Percentiles rank a stretch among this genome's conserved stretches.
Evolutionary conservation across 768 basidiomycete genomes (phyloP).

Genomic region (Tubosaeta brunneosetosa): DNA sequence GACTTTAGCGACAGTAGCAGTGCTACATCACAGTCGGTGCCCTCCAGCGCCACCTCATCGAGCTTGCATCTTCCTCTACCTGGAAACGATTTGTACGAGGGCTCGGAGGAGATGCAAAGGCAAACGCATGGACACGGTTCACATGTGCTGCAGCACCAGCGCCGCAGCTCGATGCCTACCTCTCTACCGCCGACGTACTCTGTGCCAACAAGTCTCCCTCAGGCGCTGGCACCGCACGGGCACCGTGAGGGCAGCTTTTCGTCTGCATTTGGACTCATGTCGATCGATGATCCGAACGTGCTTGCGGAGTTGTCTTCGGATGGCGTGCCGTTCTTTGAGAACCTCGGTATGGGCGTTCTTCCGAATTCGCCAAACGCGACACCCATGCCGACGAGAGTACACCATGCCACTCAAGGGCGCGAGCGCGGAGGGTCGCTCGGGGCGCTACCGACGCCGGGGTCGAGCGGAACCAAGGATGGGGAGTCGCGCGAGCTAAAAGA

Average conservation of each 20-base stretch:
- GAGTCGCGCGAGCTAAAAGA: conserved; percentile 54
- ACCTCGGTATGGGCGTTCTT: conserved; percentile 20
- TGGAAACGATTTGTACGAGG: conserved; percentile 26
- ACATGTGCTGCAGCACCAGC: conserved; percentile 15
- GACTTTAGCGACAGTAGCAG: conserved; percentile 44
- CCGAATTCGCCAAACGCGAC: conserved; percentile 44
- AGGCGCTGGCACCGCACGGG: conserved; percentile 9
- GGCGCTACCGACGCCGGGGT: conserved; percentile 30
- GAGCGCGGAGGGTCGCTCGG: conserved; percentile 25
- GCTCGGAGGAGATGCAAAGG: conserved; percentile 25
- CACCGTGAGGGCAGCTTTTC: conserved; percentile 42
- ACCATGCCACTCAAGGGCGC: conserved; percentile 17
- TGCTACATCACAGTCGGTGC: conserved; percentile 39
- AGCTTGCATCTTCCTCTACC: conserved; percentile 46
- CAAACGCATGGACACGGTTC: conserved; percentile 9
- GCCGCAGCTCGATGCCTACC: conserved; percentile 15
- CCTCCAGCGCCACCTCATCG: conserved; percentile 54
- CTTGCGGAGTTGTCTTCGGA: conserved; percentile 57
- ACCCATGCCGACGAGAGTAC: conserved; percentile 39
- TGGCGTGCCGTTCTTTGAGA: conserved; percentile 59
- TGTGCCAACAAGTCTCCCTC: conserved; percentile 2
- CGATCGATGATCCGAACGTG: conserved; percentile 67
- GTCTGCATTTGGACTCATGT: conserved; percentile 70
- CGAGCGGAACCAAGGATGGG: conserved; percentile 28
- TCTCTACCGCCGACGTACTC: conserved; percentile 9